Percentiles rank a stretch among this genome's conserved stretches.
Conservation (phyloP, 1,139 yeast species). For the Geotrichum restrictum region DNA sequence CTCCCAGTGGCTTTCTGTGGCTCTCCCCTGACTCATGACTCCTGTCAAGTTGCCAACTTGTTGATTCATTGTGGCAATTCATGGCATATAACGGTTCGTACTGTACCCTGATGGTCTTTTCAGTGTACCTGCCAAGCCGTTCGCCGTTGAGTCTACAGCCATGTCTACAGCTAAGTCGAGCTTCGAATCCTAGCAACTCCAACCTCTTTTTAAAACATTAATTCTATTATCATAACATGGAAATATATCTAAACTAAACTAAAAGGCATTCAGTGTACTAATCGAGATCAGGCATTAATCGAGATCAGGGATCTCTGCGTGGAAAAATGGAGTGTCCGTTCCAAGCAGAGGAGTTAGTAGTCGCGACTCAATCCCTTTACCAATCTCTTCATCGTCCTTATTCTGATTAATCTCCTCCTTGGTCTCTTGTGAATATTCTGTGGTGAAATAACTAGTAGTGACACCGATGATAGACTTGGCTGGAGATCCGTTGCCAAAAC, state of each 20-base stretch:
- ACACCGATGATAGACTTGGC: constrained; percentile 5
- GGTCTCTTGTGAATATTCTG: background rate
- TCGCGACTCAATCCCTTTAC: background rate
- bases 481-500: constrained; percentile 8
- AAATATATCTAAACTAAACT: background rate
- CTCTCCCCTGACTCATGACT: too few relatives aligned
- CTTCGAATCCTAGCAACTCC: background rate
- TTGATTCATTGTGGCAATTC: too few relatives aligned
- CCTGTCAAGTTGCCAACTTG: too few relatives aligned
- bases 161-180: too few relatives aligned
- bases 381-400: constrained; percentile 5
- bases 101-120: too few relatives aligned
- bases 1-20: too few relatives aligned
- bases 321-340: constrained; percentile 81
- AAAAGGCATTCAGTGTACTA: background rate
- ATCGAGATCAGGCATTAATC: constrained; percentile 24
- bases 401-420: background rate
- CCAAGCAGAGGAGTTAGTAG: constrained; percentile 55
- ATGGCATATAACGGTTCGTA: too few relatives aligned
- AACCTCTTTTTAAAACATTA: background rate
- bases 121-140: too few relatives aligned
- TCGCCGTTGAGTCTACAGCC: too few relatives aligned
- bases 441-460: constrained; percentile 1
- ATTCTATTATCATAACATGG: background rate
- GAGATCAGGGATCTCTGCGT: constrained; percentile 78